A percentile compares a stretch with the other conserved stretches of the same genome.
phyloP scores from a whole-genome alignment of 1,284 basidiomycete species.

The Clitocybe nebularis region DNA sequence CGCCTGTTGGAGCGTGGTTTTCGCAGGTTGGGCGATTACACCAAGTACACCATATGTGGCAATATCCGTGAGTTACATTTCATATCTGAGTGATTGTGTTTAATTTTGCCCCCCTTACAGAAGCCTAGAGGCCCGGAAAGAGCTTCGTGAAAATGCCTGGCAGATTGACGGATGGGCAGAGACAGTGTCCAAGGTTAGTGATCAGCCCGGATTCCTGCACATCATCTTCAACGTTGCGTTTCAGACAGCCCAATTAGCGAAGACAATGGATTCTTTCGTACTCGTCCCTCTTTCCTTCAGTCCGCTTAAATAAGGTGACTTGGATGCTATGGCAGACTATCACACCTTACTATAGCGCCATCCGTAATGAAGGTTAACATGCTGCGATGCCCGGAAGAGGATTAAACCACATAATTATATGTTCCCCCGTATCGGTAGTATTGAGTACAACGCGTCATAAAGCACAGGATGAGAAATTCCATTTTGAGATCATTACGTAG shows the following conservation, averaged over 20 bases:
- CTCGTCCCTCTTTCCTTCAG: slow-evolving; percentile 74
- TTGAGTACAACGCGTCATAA: not conserved
- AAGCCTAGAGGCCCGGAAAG: slow-evolving; percentile 77
- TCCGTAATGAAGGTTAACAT: no score
- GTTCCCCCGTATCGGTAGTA: not conserved
- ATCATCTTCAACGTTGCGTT: slow-evolving; percentile 9
- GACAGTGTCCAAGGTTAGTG: slow-evolving; percentile 82
- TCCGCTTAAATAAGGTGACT: slow-evolving; percentile 69
- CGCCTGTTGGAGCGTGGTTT: slow-evolving; percentile 93
- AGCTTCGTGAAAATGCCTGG: slow-evolving; percentile 86
- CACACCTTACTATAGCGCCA: no score
- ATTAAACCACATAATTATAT: no score
- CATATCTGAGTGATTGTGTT: not conserved
- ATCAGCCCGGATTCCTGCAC: slow-evolving; percentile 4
- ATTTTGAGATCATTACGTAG: slow-evolving; percentile 14
- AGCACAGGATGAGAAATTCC: no score
- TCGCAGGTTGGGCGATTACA: slow-evolving; percentile 88
- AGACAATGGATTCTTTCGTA: slow-evolving; percentile 76
- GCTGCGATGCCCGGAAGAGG: no score
- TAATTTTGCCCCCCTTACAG: slow-evolving; percentile 31
- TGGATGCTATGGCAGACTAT: no score
- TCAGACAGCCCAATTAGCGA: slow-evolving; percentile 76
- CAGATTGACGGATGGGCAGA: slow-evolving; percentile 90
- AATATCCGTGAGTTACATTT: slow-evolving; percentile 71
- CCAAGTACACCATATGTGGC: slow-evolving; percentile 92